Conservation (phyloP, 2,329 filamentous ascomycete species). For the Byssochlamys sp. region DNA sequence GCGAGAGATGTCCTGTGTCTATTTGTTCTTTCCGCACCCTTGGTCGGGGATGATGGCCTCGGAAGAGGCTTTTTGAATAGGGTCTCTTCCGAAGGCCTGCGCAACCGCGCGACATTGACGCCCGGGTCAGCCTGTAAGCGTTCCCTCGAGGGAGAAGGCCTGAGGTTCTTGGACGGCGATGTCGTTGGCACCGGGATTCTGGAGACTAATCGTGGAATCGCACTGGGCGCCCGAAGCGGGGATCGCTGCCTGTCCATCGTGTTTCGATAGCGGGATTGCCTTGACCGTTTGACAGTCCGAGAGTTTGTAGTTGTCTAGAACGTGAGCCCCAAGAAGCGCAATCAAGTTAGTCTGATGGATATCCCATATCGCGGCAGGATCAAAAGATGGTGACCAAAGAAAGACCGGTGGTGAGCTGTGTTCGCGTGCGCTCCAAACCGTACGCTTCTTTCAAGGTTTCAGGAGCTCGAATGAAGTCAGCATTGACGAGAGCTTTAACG, state of each 20-base stretch:
- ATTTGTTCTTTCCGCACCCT: constrained; percentile 9
- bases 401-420: background rate
- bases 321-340: background rate
- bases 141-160: constrained; percentile 40
- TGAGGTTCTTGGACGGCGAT: constrained; percentile 32
- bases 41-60: constrained; percentile 16
- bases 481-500: constrained; percentile 1
- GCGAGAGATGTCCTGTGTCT: constrained; percentile 14
- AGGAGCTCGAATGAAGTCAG: background rate
- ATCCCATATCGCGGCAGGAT: background rate
- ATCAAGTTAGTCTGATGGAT: background rate
- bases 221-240: constrained; percentile 21
- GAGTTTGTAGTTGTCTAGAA: background rate
- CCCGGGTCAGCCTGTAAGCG: constrained; percentile 35
- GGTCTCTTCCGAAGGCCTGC: constrained; percentile 30
- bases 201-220: constrained; percentile 43
- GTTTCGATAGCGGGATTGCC: background rate
- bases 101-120: constrained; percentile 26
- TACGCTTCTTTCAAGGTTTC: background rate
- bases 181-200: constrained; percentile 43
- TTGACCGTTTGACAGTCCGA: background rate
- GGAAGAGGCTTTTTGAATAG: constrained; percentile 27
- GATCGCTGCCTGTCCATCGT: constrained; percentile 28
- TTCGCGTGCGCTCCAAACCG: background rate
- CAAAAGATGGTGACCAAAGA: background rate